phyloP scores from a whole-genome alignment of 2,329 filamentous ascomycete genomes.

The Xylariaceae sp. region DNA sequence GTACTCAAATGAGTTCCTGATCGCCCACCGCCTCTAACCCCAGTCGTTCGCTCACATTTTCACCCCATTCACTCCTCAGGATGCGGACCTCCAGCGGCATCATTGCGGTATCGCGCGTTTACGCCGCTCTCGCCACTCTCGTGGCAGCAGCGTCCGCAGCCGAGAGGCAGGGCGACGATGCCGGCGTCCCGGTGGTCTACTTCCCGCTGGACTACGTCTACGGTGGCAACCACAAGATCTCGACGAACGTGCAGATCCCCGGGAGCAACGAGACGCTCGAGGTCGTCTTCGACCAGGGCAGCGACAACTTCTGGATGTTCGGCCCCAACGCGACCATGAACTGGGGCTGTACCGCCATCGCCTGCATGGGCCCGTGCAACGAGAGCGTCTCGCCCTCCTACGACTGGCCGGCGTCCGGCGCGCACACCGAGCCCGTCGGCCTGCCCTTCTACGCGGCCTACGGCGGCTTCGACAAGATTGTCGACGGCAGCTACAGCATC shows the following conservation, averaged over 20 bases:
- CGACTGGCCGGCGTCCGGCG: slow-evolving; percentile 4
- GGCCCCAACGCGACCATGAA: slow-evolving; percentile 7
- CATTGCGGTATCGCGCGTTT: too few species aligned
- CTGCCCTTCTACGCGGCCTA: slow-evolving; percentile 9
- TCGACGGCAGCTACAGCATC: slow-evolving; percentile 7
- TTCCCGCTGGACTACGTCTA: slow-evolving; percentile 3
- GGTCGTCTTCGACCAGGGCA: slow-evolving; percentile 17
- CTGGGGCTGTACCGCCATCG: slow-evolving; percentile 4
- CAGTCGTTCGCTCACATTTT: too few species aligned
- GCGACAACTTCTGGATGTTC: slow-evolving; percentile 17
- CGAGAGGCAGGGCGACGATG: too few species aligned
- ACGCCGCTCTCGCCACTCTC: too few species aligned
- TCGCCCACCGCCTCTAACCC: too few species aligned
- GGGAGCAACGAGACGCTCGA: slow-evolving; percentile 14
- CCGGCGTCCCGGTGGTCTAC: too few species aligned
- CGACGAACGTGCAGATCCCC: slow-evolving; percentile 14
- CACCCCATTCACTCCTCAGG: too few species aligned
- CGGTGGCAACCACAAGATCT: slow-evolving; percentile 11
- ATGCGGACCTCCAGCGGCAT: too few species aligned
- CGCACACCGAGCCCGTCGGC: slow-evolving; percentile 2
- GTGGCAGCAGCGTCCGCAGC: too few species aligned
- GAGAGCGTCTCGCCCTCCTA: slow-evolving; percentile 4
- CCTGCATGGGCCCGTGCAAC: slow-evolving; percentile 6
- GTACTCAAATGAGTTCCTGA: too few species aligned
- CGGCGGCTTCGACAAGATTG: slow-evolving; percentile 12